Evolutionary conservation across 2,329 filamentous ascomycete species (phyloP), one percentile per base, ranked within the genome.

Genomic region (Gnomoniopsis sp.): DNA sequence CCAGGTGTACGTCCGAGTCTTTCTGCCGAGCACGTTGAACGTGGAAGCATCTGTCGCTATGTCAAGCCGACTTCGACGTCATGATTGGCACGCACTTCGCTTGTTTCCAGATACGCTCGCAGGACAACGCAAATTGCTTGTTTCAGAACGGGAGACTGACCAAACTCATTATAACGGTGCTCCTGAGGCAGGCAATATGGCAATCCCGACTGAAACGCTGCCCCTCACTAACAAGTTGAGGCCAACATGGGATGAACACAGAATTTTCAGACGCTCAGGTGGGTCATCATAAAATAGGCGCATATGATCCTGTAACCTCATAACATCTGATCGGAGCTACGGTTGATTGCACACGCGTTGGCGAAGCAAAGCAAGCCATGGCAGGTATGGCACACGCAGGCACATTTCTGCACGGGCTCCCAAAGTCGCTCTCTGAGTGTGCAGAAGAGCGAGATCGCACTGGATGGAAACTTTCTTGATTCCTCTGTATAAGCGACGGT

Each of bases 51-150:
- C 43, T 44, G 3, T 7, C 3, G 43, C n/a, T 17, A 6, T 10
- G 6, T 10, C 43, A 4, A 3, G n/a, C 43, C 43, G 11, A 44
- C 3, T 19, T 19, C n/a, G 14, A 15, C 38, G 14, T 41, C 43
- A 22, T 44, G n/a, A 6, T 26, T 26, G 22, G 15, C 12, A 14
- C n/a, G 34, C 23, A 22, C 30, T 6, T 17, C 41, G 36, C 36
- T 41, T 43, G 12, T 41, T 52, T 21, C 30, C 33, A n/a, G 43
- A 4, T 53, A 15, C 51, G n/a, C 43, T 30, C 60, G 62, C 58
- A 62, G 60, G 54, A 59, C 48, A 46, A 48, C 61, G 51, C 57
- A 64, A 63, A 65, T 65, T 65, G 62, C 64, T 60, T 60, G 62
- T 62, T 63, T 65, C 60, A 62, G 15, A 52, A 50, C 49, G 56